Conservation (phyloP, 768 basidiomycete species). For the Collybia sp. region DNA sequence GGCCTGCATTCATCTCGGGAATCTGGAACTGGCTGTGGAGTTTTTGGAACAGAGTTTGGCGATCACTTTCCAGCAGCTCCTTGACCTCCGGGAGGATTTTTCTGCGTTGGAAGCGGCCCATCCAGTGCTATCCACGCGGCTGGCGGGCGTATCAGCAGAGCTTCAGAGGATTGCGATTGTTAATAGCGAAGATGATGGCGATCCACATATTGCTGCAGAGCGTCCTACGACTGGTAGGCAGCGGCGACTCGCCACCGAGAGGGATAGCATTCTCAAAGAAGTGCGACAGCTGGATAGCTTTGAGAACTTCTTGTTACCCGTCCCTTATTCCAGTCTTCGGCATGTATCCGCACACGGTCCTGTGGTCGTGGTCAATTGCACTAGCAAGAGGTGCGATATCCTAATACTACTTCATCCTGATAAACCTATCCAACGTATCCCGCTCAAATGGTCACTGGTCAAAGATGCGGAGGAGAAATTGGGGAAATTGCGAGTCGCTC, state of each 20-base stretch:
- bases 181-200: neutral
- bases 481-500: neutral
- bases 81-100: slow-evolving; percentile 2
- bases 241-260: neutral
- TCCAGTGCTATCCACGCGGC: slow-evolving; percentile 1
- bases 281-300: slow-evolving; percentile 7
- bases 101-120: neutral
- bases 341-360: slow-evolving; percentile 10
- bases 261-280: slow-evolving; percentile 1
- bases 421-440: slow-evolving; percentile 4
- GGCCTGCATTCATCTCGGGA: neutral
- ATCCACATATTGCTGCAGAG: neutral
- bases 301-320: slow-evolving; percentile 7
- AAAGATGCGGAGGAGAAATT: neutral
- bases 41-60: slow-evolving; percentile 9
- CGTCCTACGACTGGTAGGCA: neutral
- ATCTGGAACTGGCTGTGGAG: slow-evolving; percentile 4
- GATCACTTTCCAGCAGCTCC: slow-evolving; percentile 2
- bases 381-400: slow-evolving; percentile 8
- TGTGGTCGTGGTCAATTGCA: slow-evolving; percentile 13
- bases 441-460: slow-evolving; percentile 1
- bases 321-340: slow-evolving; percentile 2
- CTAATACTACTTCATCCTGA: slow-evolving; percentile 7
- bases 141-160: slow-evolving; percentile 1
- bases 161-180: neutral